Evolutionary conservation across 108 stramenopile species (phyloP), one percentile per base, ranked within the genome.

Genomic region (Pseudonitzschia delicatissima): DNA sequence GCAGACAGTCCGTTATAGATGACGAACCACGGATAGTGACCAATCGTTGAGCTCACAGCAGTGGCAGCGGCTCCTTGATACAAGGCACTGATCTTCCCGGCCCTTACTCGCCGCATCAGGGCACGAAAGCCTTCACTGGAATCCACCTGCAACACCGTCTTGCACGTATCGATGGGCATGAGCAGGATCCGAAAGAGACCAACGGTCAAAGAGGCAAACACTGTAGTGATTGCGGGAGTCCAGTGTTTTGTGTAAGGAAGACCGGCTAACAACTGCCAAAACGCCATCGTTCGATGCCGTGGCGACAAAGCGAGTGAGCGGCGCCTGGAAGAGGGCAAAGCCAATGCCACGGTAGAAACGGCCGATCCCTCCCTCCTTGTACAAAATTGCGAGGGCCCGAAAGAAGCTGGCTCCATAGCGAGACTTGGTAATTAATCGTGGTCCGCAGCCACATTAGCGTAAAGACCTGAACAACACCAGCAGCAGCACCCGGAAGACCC

Each of bases 111-210:
- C 18, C 82, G 58, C 58, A 91, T 73, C 11, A 94, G 67, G 51
- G 61, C 72, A 12, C 60, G 75, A 66, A 92, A 90, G 21, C 93
- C 93, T 40, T 76, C 76, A 18, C 39, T 66, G 2, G 76, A 65
- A 70, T 96, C 93, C 28, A 98, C 96, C 73, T 97, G 96, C 33
- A 98, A 79, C n/a, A 96, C 93, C 0, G 96, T 96, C 72, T 98
- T 98, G 76, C 86, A 93, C 0, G 96, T 97, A 76, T 98, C 98
- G 39, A 98, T 83, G 20, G 92, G 96, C 88, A 92, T 92, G 20
- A 96, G 79, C 5, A 88, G 12, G 36, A 95, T 85, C n/a, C 96
- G 75, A 67, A 84, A 95, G 23, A 83, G 44, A 17, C 90, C 98
- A 11, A 96, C 96, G 25, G 93, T 70, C 12, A 92, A 12, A 42